These are phyloP conservation scores for Phytopythium vexans DNA, from an alignment of 352 stramenopile species.

Conservation along the genomic window DNA sequence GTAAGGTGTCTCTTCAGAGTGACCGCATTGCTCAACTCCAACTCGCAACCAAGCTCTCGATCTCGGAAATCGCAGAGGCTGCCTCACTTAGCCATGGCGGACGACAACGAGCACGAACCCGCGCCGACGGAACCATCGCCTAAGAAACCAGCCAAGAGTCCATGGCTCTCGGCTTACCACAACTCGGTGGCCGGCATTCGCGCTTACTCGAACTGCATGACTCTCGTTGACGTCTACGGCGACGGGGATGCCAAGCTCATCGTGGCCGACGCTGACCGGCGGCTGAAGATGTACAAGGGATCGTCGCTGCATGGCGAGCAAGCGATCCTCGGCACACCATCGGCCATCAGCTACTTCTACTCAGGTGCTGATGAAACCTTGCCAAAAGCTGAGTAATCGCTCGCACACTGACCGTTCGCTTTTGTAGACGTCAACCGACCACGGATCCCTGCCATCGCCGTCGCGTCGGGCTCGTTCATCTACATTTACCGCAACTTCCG, in stretches of 20 bases:
- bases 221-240: constrained; percentile 79
- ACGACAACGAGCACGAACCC: constrained; percentile 20
- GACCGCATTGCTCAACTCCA: no score
- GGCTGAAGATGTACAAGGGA: constrained; percentile 90
- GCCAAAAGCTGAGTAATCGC: not conserved
- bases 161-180: constrained; percentile 88
- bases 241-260: constrained; percentile 82
- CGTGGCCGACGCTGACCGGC: constrained; percentile 72
- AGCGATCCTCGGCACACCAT: constrained; percentile 72
- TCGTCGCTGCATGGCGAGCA: constrained; percentile 79
- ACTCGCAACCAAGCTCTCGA: no score
- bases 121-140: constrained; percentile 7
- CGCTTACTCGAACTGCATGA: constrained; percentile 69
- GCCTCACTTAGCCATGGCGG: constrained; percentile 8
- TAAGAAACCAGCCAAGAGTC: constrained; percentile 33
- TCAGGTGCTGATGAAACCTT: constrained; percentile 25
- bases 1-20: not conserved
- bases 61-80: no score
- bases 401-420: not conserved
- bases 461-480: constrained; percentile 82
- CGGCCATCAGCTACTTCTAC: constrained; percentile 76
- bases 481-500: constrained; percentile 92
- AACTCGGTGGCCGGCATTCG: constrained; percentile 90
- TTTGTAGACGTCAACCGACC: constrained; percentile 52
- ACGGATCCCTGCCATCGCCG: constrained; percentile 78